Evolutionary conservation across 169 alveolate genomes (phyloP).

Genomic region (Eimeria necatrix): DNA sequence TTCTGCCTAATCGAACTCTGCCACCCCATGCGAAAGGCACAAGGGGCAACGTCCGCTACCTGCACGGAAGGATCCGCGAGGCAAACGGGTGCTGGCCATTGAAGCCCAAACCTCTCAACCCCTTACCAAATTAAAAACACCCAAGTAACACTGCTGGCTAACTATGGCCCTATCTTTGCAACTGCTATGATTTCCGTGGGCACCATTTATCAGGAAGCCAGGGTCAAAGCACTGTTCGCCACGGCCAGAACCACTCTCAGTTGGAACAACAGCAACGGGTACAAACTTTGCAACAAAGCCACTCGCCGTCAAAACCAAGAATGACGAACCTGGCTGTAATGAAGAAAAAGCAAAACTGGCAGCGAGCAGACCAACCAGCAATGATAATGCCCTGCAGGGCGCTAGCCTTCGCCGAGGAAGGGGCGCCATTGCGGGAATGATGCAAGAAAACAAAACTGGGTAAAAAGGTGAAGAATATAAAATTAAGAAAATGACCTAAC

Average conservation of each 20-base stretch:
- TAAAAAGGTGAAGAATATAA: not conserved
- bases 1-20: no score
- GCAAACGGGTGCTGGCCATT: no score
- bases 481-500: not conserved
- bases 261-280: not conserved
- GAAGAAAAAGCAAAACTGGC: slow-evolving; percentile 4
- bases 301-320: not conserved
- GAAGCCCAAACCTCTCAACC: no score
- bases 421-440: slow-evolving; percentile 24
- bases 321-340: slow-evolving; percentile 35
- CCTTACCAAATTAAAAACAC: no score
- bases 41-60: no score
- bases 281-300: not conserved
- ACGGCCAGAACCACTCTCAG: not conserved
- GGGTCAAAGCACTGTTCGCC: not conserved
- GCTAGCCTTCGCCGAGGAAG: slow-evolving; percentile 62
- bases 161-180: no score
- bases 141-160: no score
- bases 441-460: not conserved
- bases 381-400: slow-evolving; percentile 14
- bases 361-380: slow-evolving; percentile 2
- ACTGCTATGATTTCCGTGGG: not conserved
- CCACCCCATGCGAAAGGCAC: no score
- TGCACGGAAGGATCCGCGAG: no score
- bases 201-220: not conserved